Evolutionary conservation across 2,329 filamentous ascomycete genomes (phyloP).

Genomic region (Proliferodiscus dingleyae): DNA sequence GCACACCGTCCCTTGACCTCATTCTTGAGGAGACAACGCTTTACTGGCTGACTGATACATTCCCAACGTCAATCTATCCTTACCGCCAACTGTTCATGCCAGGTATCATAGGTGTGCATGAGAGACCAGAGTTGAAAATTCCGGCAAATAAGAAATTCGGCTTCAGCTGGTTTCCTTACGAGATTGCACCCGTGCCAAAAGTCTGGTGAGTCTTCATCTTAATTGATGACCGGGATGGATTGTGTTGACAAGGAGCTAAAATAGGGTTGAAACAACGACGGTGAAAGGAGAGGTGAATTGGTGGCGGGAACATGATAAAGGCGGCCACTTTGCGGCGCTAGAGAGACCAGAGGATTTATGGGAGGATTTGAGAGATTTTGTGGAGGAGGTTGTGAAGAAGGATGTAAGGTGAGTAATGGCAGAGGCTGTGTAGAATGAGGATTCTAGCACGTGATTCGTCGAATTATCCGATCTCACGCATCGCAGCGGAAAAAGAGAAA

Average conservation of each 20-base stretch:
- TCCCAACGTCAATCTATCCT: constrained; percentile 44
- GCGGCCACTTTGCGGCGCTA: constrained; percentile 50
- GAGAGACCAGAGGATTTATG: constrained; percentile 38
- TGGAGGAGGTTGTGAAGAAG: constrained; percentile 31
- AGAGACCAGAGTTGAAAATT: background rate
- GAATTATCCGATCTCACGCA: too few species aligned
- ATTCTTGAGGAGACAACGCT: constrained; percentile 47
- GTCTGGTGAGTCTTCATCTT: constrained; percentile 33
- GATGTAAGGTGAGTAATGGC: too few species aligned
- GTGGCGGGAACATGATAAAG: too few species aligned
- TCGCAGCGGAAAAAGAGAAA: too few species aligned
- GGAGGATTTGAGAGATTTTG: constrained; percentile 42
- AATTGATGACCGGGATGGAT: constrained; percentile 36
- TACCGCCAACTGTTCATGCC: constrained; percentile 37
- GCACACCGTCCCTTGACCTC: too few species aligned
- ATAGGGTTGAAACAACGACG: background rate
- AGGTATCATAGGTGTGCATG: background rate
- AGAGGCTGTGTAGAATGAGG: too few species aligned
- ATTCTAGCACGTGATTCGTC: too few species aligned
- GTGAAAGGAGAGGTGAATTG: too few species aligned
- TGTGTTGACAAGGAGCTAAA: constrained; percentile 33
- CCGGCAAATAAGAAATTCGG: constrained; percentile 40
- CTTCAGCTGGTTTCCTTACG: constrained; percentile 41
- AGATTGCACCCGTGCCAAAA: constrained; percentile 37
- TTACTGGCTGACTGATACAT: constrained; percentile 51